phyloP scores from a whole-genome alignment of 179 eudicot species.

The Beta corolliflora region DNA sequence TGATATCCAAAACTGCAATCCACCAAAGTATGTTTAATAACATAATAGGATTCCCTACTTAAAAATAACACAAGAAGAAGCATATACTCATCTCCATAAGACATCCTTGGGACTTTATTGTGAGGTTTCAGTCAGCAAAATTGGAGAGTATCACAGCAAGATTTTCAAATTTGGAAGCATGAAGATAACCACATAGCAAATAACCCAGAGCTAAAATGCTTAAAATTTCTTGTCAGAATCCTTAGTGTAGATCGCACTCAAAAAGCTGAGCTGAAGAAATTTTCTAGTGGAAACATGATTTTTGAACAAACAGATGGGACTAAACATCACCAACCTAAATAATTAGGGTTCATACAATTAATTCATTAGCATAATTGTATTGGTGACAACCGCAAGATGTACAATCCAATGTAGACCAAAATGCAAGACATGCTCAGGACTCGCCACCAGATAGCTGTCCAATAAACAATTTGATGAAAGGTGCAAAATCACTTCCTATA shows the following conservation, averaged over 20 bases:
- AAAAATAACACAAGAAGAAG: neutral
- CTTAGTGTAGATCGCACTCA: neutral
- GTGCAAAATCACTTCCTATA: too few species aligned
- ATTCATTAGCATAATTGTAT: neutral
- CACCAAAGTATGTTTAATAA: neutral
- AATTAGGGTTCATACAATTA: neutral
- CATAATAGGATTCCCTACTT: neutral
- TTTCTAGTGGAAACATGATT: neutral
- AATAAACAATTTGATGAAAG: too few species aligned
- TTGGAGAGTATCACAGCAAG: neutral
- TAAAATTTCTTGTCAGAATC: neutral
- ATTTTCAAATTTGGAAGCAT: neutral
- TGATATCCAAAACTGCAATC: neutral
- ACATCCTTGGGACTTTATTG: neutral
- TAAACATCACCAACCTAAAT: neutral
- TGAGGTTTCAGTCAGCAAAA: neutral
- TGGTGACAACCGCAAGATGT: neutral
- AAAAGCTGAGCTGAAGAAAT: neutral
- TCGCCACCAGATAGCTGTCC: neutral
- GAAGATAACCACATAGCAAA: neutral
- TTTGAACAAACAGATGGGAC: neutral
- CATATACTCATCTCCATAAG: neutral
- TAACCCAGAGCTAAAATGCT: neutral
- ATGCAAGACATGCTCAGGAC: neutral
- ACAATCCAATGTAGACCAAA: neutral